Evolutionary conservation across 2,329 filamentous ascomycete genomes (phyloP).

Genomic region (Helotiales sp.): DNA sequence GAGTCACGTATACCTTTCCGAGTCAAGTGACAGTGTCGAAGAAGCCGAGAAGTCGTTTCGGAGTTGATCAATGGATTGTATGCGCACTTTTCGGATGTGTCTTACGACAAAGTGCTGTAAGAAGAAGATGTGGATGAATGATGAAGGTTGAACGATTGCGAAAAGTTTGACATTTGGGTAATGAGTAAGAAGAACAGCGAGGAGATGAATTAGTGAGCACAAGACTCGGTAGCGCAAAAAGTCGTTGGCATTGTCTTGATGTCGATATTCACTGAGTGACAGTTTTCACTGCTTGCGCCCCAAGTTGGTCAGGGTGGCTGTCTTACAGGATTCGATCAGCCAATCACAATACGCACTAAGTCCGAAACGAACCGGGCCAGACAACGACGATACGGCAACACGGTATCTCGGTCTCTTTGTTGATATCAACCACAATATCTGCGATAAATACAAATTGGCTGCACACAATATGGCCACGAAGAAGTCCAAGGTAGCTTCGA

Average conservation of each 20-base stretch:
- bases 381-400: background rate
- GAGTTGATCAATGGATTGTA: conserved; percentile 9
- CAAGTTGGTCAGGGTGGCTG: background rate
- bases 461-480: conserved; percentile 56
- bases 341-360: conserved; percentile 13
- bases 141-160: background rate
- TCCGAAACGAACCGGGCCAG: conserved; percentile 2
- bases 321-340: background rate
- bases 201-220: background rate
- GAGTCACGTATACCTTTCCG: conserved; percentile 1
- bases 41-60: conserved; percentile 10
- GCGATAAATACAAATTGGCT: background rate
- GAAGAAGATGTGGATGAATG: background rate
- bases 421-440: background rate
- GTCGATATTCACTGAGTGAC: conserved; percentile 1
- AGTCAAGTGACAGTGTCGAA: conserved; percentile 3
- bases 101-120: conserved; percentile 9
- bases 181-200: background rate
- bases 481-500: conserved; percentile 53
- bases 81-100: conserved; percentile 17
- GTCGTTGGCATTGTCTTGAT: conserved; percentile 9
- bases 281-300: background rate
- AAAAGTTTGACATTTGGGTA: background rate
- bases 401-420: background rate
- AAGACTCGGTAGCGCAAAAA: background rate